Evolutionary conservation across 192 early-diverging fungal species (phyloP).

Genomic region (Coemansia erecta): DNA sequence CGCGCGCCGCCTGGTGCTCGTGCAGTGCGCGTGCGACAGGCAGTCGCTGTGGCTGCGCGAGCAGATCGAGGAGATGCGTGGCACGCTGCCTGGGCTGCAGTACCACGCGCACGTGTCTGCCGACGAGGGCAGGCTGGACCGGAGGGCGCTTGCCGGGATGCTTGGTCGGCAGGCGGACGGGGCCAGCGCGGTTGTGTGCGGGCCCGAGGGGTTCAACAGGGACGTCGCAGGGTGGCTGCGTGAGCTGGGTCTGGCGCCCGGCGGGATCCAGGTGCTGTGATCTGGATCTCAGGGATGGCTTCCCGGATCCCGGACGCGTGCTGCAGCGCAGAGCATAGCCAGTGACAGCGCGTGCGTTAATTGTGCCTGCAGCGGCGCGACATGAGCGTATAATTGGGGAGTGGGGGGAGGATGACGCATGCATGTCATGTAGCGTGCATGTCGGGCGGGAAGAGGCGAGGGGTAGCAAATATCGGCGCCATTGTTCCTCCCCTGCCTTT

Average conservation of each 20-base stretch:
- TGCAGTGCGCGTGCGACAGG: slow-evolving; percentile 27
- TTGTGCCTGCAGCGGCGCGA: too few relatives aligned
- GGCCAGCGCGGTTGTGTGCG: slow-evolving; percentile 31
- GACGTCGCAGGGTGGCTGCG: slow-evolving; percentile 23
- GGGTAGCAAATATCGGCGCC: too few relatives aligned
- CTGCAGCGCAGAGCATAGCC: too few relatives aligned
- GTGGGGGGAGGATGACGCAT: too few relatives aligned
- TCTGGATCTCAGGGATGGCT: too few relatives aligned
- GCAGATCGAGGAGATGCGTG: slow-evolving; percentile 3
- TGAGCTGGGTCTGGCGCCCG: slow-evolving; percentile 3
- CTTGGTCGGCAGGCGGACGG: neutral
- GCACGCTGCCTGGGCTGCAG: slow-evolving; percentile 14
- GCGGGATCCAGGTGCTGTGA: slow-evolving; percentile 19
- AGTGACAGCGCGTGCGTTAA: too few relatives aligned
- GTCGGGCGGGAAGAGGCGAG: too few relatives aligned
- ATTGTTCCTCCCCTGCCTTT: too few relatives aligned
- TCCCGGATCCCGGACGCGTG: too few relatives aligned
- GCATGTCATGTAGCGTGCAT: too few relatives aligned
- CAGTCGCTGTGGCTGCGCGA: slow-evolving; percentile 18
- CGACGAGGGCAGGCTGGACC: neutral
- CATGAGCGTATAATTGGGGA: too few relatives aligned
- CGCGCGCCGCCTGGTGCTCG: slow-evolving; percentile 12
- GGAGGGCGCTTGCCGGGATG: neutral
- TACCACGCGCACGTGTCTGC: slow-evolving; percentile 21
- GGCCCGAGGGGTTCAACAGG: slow-evolving; percentile 32